phyloP scores from a whole-genome alignment of 2,329 filamentous ascomycete genomes.

The Colletotrichum liaoningense region DNA sequence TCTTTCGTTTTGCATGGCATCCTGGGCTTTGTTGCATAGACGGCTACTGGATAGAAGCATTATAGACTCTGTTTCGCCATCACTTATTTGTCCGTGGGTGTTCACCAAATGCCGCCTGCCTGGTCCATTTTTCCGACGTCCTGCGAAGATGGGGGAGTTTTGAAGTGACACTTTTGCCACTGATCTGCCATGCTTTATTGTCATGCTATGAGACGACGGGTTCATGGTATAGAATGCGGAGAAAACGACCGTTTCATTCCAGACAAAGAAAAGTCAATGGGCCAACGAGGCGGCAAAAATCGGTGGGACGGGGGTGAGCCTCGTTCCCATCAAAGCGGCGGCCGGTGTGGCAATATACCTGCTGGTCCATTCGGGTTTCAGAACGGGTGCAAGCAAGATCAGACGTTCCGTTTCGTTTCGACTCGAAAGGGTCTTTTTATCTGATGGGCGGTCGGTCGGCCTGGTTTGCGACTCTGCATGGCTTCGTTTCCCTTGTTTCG shows the following conservation, averaged over 20 bases:
- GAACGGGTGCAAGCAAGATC: neutral
- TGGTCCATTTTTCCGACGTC: neutral
- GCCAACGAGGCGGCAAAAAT: neutral
- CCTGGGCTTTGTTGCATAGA: constrained; percentile 25
- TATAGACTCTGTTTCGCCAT: constrained; percentile 25
- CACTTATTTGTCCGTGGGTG: neutral
- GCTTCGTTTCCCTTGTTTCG: constrained; percentile 3
- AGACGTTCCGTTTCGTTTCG: constrained; percentile 18
- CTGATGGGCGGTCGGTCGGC: neutral
- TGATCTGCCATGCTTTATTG: neutral
- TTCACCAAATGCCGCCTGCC: too few species aligned
- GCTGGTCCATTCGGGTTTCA: constrained; percentile 11
- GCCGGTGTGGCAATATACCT: neutral
- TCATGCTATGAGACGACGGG: neutral
- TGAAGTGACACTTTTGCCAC: neutral
- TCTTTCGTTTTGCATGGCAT: constrained; percentile 23
- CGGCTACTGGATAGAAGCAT: constrained; percentile 33
- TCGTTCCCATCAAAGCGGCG: constrained; percentile 14
- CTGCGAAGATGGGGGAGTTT: too few species aligned
- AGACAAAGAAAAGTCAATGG: neutral
- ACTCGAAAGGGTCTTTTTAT: neutral
- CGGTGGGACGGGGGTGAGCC: neutral
- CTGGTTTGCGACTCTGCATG: neutral
- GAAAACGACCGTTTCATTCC: neutral
- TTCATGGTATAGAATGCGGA: neutral